Conservation (phyloP, 495 filamentous ascomycete species). For the Daldinia bambusicola region DNA sequence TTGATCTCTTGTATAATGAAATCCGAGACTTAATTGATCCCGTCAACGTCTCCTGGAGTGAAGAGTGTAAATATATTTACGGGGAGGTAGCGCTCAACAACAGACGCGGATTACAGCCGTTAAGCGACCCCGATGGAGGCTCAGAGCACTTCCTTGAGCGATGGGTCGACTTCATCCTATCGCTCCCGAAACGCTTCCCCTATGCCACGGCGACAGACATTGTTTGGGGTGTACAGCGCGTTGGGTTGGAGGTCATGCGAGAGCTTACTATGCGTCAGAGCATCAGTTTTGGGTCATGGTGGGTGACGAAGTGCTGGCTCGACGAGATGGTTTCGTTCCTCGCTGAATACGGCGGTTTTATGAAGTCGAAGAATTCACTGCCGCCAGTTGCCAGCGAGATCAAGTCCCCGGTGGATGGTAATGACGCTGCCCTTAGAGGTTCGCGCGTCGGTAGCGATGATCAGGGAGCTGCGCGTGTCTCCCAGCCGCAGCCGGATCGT, state of each 20-base stretch:
- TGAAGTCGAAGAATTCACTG: conserved; percentile 63
- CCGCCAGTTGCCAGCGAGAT: conserved; percentile 29
- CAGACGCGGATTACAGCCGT: conserved; percentile 37
- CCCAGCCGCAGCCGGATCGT: conserved; percentile 54
- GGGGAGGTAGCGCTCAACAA: conserved; percentile 61
- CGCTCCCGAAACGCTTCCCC: conserved; percentile 78
- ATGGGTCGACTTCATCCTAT: conserved; percentile 84
- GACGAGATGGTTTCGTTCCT: conserved; percentile 95
- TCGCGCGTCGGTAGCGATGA: conserved; percentile 58
- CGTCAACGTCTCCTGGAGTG: conserved; percentile 63
- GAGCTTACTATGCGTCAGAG: conserved; percentile 85
- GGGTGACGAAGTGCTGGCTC: conserved; percentile 97
- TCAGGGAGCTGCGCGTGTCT: conserved; percentile 48
- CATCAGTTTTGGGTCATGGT: conserved; percentile 93
- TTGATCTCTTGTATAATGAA: conserved; percentile 77
- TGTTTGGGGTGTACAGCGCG: conserved; percentile 72
- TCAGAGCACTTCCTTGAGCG: conserved; percentile 76
- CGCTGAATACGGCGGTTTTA: conserved; percentile 91
- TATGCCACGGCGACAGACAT: conserved; percentile 72
- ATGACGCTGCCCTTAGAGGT: conserved; percentile 47
- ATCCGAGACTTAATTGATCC: conserved; percentile 77
- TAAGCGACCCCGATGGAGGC: conserved; percentile 42
- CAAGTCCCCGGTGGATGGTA: conserved; percentile 45
- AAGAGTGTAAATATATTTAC: conserved; percentile 64
- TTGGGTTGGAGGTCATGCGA: conserved; percentile 75